Evolutionary conservation across 495 filamentous ascomycete genomes (phyloP), one percentile per base, ranked within the genome.

Genomic region (Xylaria bambusicola): DNA sequence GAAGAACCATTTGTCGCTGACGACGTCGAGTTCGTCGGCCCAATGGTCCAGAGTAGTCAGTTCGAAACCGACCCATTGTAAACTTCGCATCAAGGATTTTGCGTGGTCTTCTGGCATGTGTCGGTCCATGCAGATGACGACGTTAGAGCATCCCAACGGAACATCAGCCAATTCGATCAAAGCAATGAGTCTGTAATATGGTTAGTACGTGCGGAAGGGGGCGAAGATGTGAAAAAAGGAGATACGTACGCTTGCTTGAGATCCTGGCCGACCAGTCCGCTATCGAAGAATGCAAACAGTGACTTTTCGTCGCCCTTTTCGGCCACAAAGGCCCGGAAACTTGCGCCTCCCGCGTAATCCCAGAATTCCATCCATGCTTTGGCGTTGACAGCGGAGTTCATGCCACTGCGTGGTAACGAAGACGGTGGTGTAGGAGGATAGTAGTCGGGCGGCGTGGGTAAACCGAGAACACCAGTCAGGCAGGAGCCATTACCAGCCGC

Each of bases 31-130:
- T 23, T 76, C 73, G 46, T 77, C 62, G 2, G 82, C 80, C 89
- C 91, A 96, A 45, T 83, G 79, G 56, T 88, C 84, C 12, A 97
- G 77, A 15, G 90, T 92, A 49, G 86, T 86, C 51, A 91, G 78
- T 66, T 86, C 88, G 65, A 96, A 97, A 29, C 92, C 92, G 63
- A 93, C 92, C 93, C 93, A 97, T 64, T 92, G 88, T 35, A 97
- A 82, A 56, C 90, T 90, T 65, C 86, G 87, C 60, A 87, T 84
- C 53, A 95, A 77, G 50, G 85, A 78, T 62, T 85, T 80, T 51
- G 82, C 76, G 42, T 86, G 77, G 48, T 84, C 75, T 23, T 81
- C 77, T 38, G 82, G 75, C 51, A 82, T 80, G 20, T 73, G 77
- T 48, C 92, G 86, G 66, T 90, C 89, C 46, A 96, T 77, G 71